phyloP scores from a whole-genome alignment of 2,329 filamentous ascomycete genomes.

The Aspergillus tanneri region DNA sequence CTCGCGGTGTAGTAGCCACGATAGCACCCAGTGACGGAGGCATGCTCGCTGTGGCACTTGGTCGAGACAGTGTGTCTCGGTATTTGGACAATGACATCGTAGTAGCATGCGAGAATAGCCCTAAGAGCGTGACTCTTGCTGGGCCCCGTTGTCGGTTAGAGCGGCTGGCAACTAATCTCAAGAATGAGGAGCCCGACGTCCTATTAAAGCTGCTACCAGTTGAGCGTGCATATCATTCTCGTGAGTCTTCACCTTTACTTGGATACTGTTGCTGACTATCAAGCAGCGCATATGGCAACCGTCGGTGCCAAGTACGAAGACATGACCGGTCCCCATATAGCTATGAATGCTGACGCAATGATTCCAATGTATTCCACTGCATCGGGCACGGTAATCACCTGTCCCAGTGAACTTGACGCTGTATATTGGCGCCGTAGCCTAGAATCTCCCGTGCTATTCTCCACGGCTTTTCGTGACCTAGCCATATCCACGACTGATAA shows the following conservation, averaged over 20 bases:
- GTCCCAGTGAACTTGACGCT: not conserved
- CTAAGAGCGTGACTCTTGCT: slow-evolving; percentile 30
- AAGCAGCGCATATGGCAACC: not conserved
- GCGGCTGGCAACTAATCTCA: not conserved
- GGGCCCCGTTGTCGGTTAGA: not conserved
- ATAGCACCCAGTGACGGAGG: slow-evolving; percentile 1
- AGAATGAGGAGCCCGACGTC: not conserved
- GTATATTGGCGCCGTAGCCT: slow-evolving; percentile 10
- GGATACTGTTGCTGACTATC: not conserved
- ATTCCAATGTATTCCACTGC: slow-evolving; percentile 1
- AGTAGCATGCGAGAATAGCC: slow-evolving; percentile 43
- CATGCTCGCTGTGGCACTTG: slow-evolving; percentile 25
- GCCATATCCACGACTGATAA: not conserved
- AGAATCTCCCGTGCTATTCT: slow-evolving; percentile 8
- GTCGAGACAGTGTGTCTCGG: slow-evolving; percentile 3
- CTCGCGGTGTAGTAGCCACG: not conserved
- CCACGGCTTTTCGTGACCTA: not conserved
- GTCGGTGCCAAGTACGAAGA: not conserved
- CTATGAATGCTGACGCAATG: not conserved
- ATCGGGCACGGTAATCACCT: not conserved
- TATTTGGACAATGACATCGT: slow-evolving; percentile 10
- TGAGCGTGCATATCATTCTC: slow-evolving; percentile 5
- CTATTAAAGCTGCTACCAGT: not conserved
- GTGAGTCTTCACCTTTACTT: not conserved
- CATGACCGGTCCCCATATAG: not conserved